Base-by-base conservation (phyloP, 495 filamentous ascomycete genomes). In the Aspergillus campestris region DNA sequence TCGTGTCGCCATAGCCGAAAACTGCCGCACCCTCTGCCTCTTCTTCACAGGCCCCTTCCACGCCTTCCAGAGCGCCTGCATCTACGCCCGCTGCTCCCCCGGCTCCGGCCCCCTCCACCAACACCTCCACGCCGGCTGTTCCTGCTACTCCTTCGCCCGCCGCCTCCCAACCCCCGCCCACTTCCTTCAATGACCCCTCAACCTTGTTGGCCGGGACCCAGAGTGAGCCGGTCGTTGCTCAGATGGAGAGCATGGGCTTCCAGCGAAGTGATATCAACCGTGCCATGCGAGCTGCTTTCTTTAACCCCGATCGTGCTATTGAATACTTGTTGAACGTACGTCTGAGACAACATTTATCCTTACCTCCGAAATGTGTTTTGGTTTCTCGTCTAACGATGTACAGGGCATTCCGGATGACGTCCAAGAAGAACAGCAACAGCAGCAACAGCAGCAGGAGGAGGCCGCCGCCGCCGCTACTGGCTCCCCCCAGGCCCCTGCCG, bases 241-340 rank as follows among this genome's bases (percentile, higher is more conserved):
- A 90, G 60, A 94, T 98, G 87, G 89, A 95, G 69, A 80, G 79
- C 41, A 98, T 98, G 92, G 92, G 92, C 4, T 98, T 97, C 53
- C 75, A 83, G 38, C 71, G 90, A 54, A 71, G 80, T 13, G 84
- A 94, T 54, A 94, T 94, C 49, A 88, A 94, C 48, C 80, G 83
- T 48, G 92, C 92, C 33, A 91, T 98, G 83, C 83, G 92, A 50
- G 92, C 92, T 53, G 92, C 92, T 6, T 98, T 84, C 64, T 92
- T 81, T 72, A 98, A 97, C 71, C 89, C 91, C 3, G 90, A 98
- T 56, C 88, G 92, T 64, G 92, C 92, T 28, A 89, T 98, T 32
- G 92, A 98, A 62, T 98, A 96, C 55, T 78, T 98, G 4, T 62
- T 98, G 51, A 94, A 68, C 45, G 89, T 94, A 65, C 67, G 87